phyloP scores from a whole-genome alignment of 768 basidiomycete genomes.

The Rhodotorula toruloides region DNA sequence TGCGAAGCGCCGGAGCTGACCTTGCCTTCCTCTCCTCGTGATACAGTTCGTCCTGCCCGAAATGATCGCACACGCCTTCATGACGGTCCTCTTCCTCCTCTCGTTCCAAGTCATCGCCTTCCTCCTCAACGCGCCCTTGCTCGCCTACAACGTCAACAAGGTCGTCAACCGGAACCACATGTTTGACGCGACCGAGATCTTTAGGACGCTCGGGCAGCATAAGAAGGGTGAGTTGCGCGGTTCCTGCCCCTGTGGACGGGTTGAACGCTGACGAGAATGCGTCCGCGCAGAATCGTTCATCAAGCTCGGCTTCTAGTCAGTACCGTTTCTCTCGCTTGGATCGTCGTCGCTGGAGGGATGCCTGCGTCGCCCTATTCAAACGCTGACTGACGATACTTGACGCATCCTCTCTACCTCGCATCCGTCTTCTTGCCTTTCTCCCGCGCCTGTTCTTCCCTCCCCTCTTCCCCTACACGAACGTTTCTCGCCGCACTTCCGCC shows the following conservation, averaged over 20 bases:
- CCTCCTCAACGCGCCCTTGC: slow-evolving; percentile 76
- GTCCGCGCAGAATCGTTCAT: slow-evolving; percentile 50
- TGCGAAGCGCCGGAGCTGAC: neutral
- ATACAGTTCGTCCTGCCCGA: slow-evolving; percentile 91
- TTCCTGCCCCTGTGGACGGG: too few species aligned
- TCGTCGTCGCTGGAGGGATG: too few species aligned
- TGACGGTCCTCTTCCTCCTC: slow-evolving; percentile 83
- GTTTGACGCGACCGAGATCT: slow-evolving; percentile 99
- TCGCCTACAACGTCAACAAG: slow-evolving; percentile 93
- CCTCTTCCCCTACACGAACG: too few species aligned
- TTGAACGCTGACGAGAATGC: too few species aligned
- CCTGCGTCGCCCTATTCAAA: neutral
- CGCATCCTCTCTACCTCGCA: neutral
- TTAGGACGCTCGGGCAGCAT: slow-evolving; percentile 84
- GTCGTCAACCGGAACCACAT: slow-evolving; percentile 90
- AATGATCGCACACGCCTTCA: slow-evolving; percentile 87
- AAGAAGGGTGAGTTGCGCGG: slow-evolving; percentile 84
- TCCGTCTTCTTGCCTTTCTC: too few species aligned
- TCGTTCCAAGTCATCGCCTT: slow-evolving; percentile 94
- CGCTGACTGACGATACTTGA: neutral
- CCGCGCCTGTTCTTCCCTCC: too few species aligned
- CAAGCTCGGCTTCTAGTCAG: slow-evolving; percentile 33
- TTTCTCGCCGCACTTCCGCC: slow-evolving; percentile 8
- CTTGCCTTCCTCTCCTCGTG: neutral
- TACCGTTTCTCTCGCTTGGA: neutral